Evolutionary conservation across 805 yeast species (phyloP).

Genomic region (Candida pseudoglaebosa): DNA sequence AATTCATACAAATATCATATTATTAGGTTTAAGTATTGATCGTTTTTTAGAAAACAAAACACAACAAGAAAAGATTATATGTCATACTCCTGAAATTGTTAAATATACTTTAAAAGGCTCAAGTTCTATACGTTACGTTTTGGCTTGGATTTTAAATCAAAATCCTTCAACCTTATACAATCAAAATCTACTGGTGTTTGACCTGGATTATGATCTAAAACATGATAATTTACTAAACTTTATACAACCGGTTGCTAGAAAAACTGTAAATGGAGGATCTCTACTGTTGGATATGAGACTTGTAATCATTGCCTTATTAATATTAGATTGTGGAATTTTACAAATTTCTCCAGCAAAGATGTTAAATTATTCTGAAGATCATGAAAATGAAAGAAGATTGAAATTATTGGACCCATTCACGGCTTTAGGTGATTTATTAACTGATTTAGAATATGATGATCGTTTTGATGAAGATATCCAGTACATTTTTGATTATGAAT

Average conservation of each 20-base stretch:
- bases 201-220: constrained; percentile 40
- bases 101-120: constrained; percentile 51
- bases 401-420: constrained; percentile 19
- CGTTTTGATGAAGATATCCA: constrained; percentile 64
- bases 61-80: constrained; percentile 19
- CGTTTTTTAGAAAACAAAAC: constrained; percentile 28
- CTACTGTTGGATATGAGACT: constrained; percentile 55
- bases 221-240: constrained; percentile 58
- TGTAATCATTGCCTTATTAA: constrained; percentile 50
- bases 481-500: constrained; percentile 58
- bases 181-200: constrained; percentile 7
- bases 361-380: constrained; percentile 8
- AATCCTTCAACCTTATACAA: constrained; percentile 16
- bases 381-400: constrained; percentile 14
- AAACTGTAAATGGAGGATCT: constrained; percentile 53
- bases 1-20: constrained; percentile 54
- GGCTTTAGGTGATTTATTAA: constrained; percentile 51
- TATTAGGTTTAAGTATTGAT: constrained; percentile 55
- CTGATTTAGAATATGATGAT: constrained; percentile 57
- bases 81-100: constrained; percentile 31
- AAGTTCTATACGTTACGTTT: constrained; percentile 56
- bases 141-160: constrained; percentile 55
- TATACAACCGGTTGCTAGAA: constrained; percentile 65
- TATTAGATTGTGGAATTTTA: constrained; percentile 21
- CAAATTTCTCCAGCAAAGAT: neutral